A percentile compares a stretch with the other conserved stretches of the same genome.
These are phyloP conservation scores for Ricinus communis DNA, from an alignment of 345 rosid species.

Conservation along the genomic window DNA sequence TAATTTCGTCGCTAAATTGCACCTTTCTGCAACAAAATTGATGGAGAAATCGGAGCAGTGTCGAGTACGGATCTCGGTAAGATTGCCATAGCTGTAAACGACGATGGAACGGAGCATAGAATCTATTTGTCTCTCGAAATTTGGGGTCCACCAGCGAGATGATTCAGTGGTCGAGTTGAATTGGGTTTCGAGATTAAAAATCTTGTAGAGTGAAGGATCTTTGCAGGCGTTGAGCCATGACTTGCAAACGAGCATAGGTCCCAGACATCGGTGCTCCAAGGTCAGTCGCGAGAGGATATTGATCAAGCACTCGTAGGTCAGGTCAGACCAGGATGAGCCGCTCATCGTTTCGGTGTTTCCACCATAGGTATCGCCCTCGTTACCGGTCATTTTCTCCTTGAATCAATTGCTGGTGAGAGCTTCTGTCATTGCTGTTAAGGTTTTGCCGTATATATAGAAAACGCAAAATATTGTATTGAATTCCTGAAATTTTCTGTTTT, in stretches of 20 bases:
- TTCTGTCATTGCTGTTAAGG: too few relatives aligned
- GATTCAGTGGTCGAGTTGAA: slow-evolving; percentile 59
- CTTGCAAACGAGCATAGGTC: slow-evolving; percentile 73
- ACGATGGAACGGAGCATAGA: slow-evolving; percentile 67
- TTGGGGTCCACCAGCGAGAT: slow-evolving; percentile 58
- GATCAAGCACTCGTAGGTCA: slow-evolving; percentile 65
- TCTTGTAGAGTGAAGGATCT: slow-evolving; percentile 64
- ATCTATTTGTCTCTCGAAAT: slow-evolving; percentile 65
- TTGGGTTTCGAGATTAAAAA: slow-evolving; percentile 59
- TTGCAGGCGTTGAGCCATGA: slow-evolving; percentile 64
- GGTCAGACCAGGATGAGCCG: slow-evolving; percentile 58
- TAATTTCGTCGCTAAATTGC: neutral
- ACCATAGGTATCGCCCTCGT: neutral
- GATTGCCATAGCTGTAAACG: slow-evolving; percentile 58
- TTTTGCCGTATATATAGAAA: too few relatives aligned
- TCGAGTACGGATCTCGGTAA: slow-evolving; percentile 57
- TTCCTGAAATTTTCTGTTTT: too few relatives aligned
- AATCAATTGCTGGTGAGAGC: too few relatives aligned
- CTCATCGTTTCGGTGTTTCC: neutral
- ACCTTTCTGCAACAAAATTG: slow-evolving; percentile 66
- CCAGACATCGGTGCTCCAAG: slow-evolving; percentile 65
- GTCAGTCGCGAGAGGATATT: slow-evolving; percentile 71
- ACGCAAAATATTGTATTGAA: too few relatives aligned
- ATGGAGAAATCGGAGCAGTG: slow-evolving; percentile 84
- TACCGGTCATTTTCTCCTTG: slow-evolving; percentile 13